These are phyloP conservation scores for Chlorella sp. DNA, from an alignment of 139 green algal genomes.

Conservation along the genomic window DNA sequence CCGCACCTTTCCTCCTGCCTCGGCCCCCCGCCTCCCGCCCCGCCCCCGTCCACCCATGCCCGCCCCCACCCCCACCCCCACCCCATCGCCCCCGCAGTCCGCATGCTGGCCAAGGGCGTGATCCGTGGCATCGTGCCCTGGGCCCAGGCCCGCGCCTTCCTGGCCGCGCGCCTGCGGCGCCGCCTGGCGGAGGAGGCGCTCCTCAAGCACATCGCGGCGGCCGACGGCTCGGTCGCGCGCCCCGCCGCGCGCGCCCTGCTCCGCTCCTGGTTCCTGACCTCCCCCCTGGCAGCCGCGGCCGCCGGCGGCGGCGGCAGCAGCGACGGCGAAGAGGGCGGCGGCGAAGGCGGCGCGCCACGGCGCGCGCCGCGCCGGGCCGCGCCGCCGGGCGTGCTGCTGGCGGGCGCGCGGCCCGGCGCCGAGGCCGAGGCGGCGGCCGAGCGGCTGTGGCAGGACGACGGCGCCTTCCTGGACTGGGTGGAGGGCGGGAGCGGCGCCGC, in stretches of 20 bases:
- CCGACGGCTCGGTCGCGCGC: conserved; percentile 31
- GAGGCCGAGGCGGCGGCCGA: neutral
- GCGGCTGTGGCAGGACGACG: conserved; percentile 46
- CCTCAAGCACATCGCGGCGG: conserved; percentile 54
- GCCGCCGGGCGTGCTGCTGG: conserved; percentile 1
- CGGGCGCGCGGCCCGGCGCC: neutral
- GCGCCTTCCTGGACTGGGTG: conserved; percentile 73
- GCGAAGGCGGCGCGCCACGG: neutral
- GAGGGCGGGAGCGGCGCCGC: conserved; percentile 57
- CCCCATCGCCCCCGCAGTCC: too few relatives aligned
- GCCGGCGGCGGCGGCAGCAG: neutral
- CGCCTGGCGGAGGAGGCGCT: conserved; percentile 74
- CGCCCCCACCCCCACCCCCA: too few relatives aligned
- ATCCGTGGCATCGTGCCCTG: conserved; percentile 88
- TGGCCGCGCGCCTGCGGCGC: conserved; percentile 78
- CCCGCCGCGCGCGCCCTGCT: conserved; percentile 34
- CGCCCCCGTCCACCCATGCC: too few relatives aligned
- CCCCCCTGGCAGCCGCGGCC: neutral
- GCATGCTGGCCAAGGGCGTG: conserved; percentile 94
- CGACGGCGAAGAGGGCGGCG: neutral
- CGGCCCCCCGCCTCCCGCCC: too few relatives aligned
- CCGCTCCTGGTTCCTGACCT: conserved; percentile 41
- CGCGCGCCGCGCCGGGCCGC: neutral
- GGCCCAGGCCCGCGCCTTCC: conserved; percentile 79
- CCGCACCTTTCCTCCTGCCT: too few relatives aligned